Base-by-base conservation (phyloP, 2,329 filamentous ascomycete species). In the Dactylonectria macrodidyma region DNA sequence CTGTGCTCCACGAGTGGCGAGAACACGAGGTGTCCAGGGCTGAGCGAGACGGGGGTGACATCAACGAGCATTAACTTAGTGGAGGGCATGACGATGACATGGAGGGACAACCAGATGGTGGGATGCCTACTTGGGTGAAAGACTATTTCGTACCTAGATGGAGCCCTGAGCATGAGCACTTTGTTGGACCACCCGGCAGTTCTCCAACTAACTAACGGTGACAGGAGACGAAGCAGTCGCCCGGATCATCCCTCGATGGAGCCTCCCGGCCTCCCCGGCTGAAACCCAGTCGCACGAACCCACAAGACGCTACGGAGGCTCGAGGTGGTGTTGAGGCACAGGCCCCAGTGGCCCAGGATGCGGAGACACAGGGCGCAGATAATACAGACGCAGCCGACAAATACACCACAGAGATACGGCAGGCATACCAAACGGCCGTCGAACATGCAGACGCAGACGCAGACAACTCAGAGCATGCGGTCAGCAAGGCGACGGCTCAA, bases 231-330 rank as follows among this genome's bases (percentile, higher is more conserved):
- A 62, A 34, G 54, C 62, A 58, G 48, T 69, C 67, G 44, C 65
- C 66, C 38, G 36, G 59, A n/a, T 58, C 58, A 16, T 48, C 69
- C 38, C 62, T 44, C 36, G 56, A 48, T 67, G 61, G 58, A 67
- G 46, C 64, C 64, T 41, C 48, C 50, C 26, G 33, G 34, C 26
- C 50, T 59, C 34, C 36, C 26, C 59, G 41, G 54, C 62, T 34
- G 50, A 62, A 72, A 58, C 69, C 69, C 36, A 66, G 55, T 22
- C 48, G 57, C 48, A 50, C 46, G 56, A 74, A 65, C 65, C 60
- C 71, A 65, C 72, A 56, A 34, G 47, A 48, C 10, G 22, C 54
- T 48, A 36, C 41, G 19, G 34, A 33, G 22, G 41, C 55, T 57
- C 58, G 62, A 47, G 19, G 14, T 41, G 12, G 24, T 41, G 14